phyloP scores from a whole-genome alignment of 1,139 yeast genomes.

The Zygosaccharomyces sapae region DNA sequence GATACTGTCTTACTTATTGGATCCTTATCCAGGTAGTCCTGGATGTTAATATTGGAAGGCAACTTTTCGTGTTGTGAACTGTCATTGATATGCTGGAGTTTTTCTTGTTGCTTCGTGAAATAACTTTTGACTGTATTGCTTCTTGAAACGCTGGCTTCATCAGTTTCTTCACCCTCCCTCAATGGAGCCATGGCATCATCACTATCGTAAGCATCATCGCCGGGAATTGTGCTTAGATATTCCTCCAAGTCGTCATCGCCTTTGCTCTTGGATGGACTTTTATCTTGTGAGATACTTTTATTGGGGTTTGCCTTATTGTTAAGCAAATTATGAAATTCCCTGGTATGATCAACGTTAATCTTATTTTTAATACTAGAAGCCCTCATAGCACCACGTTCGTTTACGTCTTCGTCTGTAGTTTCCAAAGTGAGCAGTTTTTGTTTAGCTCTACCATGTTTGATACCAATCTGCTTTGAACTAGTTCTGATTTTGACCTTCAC shows the following conservation, averaged over 20 bases:
- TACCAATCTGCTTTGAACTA: constrained; percentile 36
- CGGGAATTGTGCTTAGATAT: constrained; percentile 33
- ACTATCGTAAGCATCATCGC: constrained; percentile 37
- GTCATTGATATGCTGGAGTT: constrained; percentile 26
- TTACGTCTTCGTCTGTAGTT: constrained; percentile 30
- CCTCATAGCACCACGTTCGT: constrained; percentile 10
- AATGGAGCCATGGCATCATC: constrained; percentile 37
- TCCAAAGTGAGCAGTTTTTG: constrained; percentile 35
- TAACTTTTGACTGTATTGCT: constrained; percentile 34
- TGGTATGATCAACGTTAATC: constrained; percentile 31
- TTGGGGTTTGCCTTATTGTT: constrained; percentile 18
- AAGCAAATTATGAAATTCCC: constrained; percentile 32
- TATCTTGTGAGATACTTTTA: constrained; percentile 6
- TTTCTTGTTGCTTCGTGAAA: constrained; percentile 30
- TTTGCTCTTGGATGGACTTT: constrained; percentile 10
- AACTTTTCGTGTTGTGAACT: constrained; percentile 20
- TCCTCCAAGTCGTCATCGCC: constrained; percentile 19
- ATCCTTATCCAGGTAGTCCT: constrained; percentile 15
- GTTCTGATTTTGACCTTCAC: constrained; percentile 35
- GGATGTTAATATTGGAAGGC: constrained; percentile 21
- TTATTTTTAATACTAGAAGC: constrained; percentile 11
- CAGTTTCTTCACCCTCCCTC: constrained; percentile 19
- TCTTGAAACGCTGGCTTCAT: constrained; percentile 21
- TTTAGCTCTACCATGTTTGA: constrained; percentile 37
- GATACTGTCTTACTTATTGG: constrained; percentile 12